Conservation (phyloP, 805 yeast genomes). For the Metschnikowia borealis region DNA sequence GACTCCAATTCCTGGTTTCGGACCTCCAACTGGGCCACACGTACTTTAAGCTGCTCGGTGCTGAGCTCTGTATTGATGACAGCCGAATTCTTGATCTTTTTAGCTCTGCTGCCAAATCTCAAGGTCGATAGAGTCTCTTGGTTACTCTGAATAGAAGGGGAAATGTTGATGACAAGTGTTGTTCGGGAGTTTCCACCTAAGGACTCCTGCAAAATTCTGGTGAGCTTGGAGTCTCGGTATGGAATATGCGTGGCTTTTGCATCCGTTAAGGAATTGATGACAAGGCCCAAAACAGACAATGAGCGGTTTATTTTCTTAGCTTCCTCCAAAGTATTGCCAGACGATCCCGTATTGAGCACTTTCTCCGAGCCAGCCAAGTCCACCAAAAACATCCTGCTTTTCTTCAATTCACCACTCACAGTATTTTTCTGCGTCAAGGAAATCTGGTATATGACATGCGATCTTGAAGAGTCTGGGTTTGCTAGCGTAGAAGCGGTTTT, state of each 20-base stretch:
- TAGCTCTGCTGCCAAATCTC: slow-evolving; percentile 72
- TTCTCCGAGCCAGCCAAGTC: slow-evolving; percentile 89
- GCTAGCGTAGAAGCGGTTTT: slow-evolving; percentile 60
- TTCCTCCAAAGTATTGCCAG: slow-evolving; percentile 72
- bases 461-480: slow-evolving; percentile 72
- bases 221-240: slow-evolving; percentile 73
- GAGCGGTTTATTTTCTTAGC: slow-evolving; percentile 82
- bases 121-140: slow-evolving; percentile 68
- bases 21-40: slow-evolving; percentile 33
- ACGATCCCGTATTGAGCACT: slow-evolving; percentile 71
- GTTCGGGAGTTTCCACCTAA: slow-evolving; percentile 82
- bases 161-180: slow-evolving; percentile 67
- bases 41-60: slow-evolving; percentile 43
- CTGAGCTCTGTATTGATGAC: slow-evolving; percentile 59
- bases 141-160: slow-evolving; percentile 55
- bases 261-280: slow-evolving; percentile 74
- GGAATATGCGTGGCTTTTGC: slow-evolving; percentile 63
- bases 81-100: slow-evolving; percentile 60
- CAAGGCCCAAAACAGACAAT: slow-evolving; percentile 72
- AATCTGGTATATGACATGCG: slow-evolving; percentile 76
- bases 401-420: slow-evolving; percentile 52
- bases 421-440: slow-evolving; percentile 58
- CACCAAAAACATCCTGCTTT: slow-evolving; percentile 66
- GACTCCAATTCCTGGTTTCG: slow-evolving; percentile 37
- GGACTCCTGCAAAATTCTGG: slow-evolving; percentile 74